Percentiles rank a stretch among this genome's conserved stretches.
Conservation (phyloP, 1,139 yeast species). For the Candida sp. region DNA sequence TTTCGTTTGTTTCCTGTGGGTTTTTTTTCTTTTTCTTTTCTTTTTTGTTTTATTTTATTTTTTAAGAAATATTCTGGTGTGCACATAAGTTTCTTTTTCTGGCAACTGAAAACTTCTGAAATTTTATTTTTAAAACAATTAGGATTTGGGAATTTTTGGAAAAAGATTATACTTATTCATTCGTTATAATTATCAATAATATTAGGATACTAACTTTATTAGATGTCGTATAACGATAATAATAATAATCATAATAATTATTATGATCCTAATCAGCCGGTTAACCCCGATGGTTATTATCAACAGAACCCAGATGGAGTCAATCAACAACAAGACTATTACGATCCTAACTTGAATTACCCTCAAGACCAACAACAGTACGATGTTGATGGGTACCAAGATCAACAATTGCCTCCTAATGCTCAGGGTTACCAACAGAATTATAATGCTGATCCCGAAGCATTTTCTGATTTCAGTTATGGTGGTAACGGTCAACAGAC, state of each 20-base stretch:
- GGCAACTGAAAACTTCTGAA: neutral
- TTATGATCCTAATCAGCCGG: conserved; percentile 45
- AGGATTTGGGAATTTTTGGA: neutral
- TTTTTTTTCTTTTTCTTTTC: neutral
- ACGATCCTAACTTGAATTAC: conserved; percentile 51
- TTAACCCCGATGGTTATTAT: conserved; percentile 42
- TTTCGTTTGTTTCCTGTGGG: neutral
- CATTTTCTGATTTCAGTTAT: conserved; percentile 74
- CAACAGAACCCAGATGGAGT: conserved; percentile 43
- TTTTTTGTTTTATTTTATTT: no score
- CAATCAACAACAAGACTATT: conserved; percentile 38
- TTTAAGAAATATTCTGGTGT: neutral
- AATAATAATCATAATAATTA: conserved; percentile 46
- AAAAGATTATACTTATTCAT: neutral
- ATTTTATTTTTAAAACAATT: neutral
- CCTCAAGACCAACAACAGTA: conserved; percentile 50
- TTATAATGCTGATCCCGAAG: conserved; percentile 64
- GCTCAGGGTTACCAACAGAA: conserved; percentile 38
- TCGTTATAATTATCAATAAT: conserved; percentile 1
- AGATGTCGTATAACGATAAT: conserved; percentile 54
- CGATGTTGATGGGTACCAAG: conserved; percentile 48
- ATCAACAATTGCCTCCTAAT: conserved; percentile 32
- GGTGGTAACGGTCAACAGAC: conserved; percentile 51
- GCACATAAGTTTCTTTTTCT: neutral
- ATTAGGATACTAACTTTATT: conserved; percentile 18